Percentiles rank a stretch among this genome's conserved stretches.
phyloP scores from a whole-genome alignment of 177 flowering plant genomes.

The Vitis hybrid region DNA sequence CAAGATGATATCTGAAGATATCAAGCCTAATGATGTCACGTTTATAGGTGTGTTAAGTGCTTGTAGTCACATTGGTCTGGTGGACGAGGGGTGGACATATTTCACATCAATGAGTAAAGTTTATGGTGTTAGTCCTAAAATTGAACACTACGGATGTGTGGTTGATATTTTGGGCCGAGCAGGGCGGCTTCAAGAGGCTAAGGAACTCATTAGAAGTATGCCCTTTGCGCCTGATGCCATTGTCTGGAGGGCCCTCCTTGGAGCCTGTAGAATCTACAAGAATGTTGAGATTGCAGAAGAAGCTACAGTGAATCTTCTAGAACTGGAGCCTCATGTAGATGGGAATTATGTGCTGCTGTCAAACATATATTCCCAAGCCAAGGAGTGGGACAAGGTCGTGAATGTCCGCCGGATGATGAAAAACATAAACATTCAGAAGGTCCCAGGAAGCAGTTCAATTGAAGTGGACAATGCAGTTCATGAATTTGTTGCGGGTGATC shows the following conservation, averaged over 20 bases:
- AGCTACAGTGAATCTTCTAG: constrained; percentile 30
- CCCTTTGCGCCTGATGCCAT: constrained; percentile 44
- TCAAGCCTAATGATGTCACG: constrained; percentile 42
- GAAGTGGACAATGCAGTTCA: constrained; percentile 31
- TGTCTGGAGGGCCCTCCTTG: constrained; percentile 42
- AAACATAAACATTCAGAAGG: constrained; percentile 26
- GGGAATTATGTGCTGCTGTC: constrained; percentile 41
- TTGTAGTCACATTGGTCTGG: constrained; percentile 41
- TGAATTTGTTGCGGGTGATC: constrained; percentile 40
- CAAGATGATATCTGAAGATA: constrained; percentile 28
- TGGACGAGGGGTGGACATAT: constrained; percentile 31
- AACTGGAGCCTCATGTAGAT: constrained; percentile 34
- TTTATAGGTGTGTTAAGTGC: constrained; percentile 43
- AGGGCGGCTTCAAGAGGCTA: constrained; percentile 35
- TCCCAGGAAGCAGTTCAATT: constrained; percentile 42
- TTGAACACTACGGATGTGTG: constrained; percentile 50
- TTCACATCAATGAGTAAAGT: constrained; percentile 35
- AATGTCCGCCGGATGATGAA: constrained; percentile 36
- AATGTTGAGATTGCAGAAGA: constrained; percentile 37
- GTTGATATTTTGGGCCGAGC: constrained; percentile 44
- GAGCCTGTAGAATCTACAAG: constrained; percentile 39
- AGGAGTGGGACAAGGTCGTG: constrained; percentile 33
- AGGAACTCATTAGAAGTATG: constrained; percentile 33
- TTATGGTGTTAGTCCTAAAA: constrained; percentile 30
- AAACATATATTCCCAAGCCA: constrained; percentile 38